A percentile compares a stretch with the other conserved stretches of the same genome.
Evolutionary conservation across 2,329 filamentous ascomycete species (phyloP).

Genomic region (Colletotrichum caudatum): DNA sequence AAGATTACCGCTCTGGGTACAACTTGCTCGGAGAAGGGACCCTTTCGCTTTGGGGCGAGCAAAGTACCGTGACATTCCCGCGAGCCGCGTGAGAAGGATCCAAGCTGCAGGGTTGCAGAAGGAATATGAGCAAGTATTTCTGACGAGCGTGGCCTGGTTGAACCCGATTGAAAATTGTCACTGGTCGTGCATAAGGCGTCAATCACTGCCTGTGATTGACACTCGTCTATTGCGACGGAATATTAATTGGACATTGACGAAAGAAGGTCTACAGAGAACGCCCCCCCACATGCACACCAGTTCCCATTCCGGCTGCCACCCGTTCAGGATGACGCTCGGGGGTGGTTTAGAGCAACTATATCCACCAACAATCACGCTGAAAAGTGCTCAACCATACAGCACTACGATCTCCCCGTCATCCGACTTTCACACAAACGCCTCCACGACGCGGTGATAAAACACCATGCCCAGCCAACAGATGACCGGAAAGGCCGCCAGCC

Average conservation of each 20-base stretch:
- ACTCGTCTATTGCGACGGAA: too few relatives aligned
- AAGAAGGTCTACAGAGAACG: conserved; percentile 6
- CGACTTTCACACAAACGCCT: conserved; percentile 24
- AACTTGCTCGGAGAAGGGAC: conserved; percentile 26
- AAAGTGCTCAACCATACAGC: background rate
- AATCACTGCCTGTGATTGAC: too few relatives aligned
- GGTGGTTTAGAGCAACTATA: too few relatives aligned
- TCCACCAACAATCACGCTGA: conserved; percentile 9
- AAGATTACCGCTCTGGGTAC: conserved; percentile 19
- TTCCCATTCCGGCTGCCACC: background rate
- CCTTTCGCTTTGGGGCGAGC: background rate
- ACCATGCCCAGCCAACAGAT: conserved; percentile 28
- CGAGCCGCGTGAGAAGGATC: background rate
- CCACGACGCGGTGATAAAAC: conserved; percentile 33
- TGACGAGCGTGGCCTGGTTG: background rate
- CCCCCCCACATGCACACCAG: background rate
- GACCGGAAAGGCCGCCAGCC: conserved; percentile 28
- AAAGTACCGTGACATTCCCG: conserved; percentile 25
- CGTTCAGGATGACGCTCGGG: too few relatives aligned
- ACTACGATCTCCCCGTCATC: conserved; percentile 3
- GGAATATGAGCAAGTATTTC: background rate
- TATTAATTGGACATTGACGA: conserved; percentile 5
- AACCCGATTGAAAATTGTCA: conserved; percentile 8
- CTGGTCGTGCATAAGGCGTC: too few relatives aligned
- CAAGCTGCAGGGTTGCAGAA: background rate